phyloP scores from a whole-genome alignment of 176 grass and related monocot species.

The Dendrocalamus sinicus region DNA sequence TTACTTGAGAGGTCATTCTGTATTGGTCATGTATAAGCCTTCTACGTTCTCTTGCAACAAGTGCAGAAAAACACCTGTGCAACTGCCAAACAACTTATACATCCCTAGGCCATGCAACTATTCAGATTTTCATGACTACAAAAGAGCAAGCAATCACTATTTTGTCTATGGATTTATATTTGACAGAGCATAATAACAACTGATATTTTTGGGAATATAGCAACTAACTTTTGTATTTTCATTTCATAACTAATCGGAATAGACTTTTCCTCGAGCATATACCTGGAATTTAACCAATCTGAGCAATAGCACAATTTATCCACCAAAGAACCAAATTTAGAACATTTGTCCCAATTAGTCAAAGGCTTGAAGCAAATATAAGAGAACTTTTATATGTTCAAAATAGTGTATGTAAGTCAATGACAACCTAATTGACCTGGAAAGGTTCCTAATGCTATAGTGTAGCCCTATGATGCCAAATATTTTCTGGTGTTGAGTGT shows the following conservation, averaged over 20 bases:
- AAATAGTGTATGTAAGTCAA: neutral
- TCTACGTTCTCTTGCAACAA: conserved; percentile 83
- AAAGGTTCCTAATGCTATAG: neutral
- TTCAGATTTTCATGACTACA: neutral
- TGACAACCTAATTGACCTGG: neutral
- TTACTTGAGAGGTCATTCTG: conserved; percentile 90
- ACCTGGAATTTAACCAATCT: neutral
- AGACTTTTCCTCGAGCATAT: neutral
- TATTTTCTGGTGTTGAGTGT: neutral
- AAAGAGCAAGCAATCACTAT: neutral
- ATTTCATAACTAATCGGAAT: neutral
- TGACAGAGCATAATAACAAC: neutral
- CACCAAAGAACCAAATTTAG: neutral
- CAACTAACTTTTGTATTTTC: neutral
- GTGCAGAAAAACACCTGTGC: conserved; percentile 23
- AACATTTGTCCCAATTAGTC: neutral
- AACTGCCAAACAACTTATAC: conserved; percentile 14
- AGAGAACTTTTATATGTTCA: neutral
- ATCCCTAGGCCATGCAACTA: neutral
- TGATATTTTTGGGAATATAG: neutral
- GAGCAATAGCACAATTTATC: neutral
- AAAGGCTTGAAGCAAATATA: neutral
- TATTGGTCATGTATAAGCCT: conserved; percentile 88
- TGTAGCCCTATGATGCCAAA: conserved; percentile 20
- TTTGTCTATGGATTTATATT: neutral